Base-by-base conservation (phyloP, 495 filamentous ascomycete genomes). In the Coniosporium apollinis region DNA sequence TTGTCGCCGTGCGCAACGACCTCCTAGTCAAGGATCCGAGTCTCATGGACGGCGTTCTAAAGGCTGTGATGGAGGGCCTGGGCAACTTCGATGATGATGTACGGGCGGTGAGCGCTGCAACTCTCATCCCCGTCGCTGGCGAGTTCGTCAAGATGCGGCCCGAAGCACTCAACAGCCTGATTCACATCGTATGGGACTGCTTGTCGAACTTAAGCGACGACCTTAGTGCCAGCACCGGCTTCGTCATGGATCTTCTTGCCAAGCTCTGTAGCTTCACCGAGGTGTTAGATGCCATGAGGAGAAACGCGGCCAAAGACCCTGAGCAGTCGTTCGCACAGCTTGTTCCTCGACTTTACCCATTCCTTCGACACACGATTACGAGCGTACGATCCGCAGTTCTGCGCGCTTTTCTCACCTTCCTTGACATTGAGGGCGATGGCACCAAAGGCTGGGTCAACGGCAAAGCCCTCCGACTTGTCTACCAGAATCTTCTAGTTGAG, bases 151-250 rank as follows among this genome's bases (percentile, higher is more conserved):
- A 66, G 34, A 70, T 91, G 47, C 79, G 84, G 6, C 75, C 82
- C 33, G 62, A 59, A 25, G 76, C 81, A 20, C 69, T 97, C 22
- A 67, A 79, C 32, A 62, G 67, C 19, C 67, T 97, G 28, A 93
- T 96, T 58, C 74, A 79, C 52, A 89, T 94, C 43, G 85, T 97
- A 18, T 97, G 89, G 89, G 82, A 85, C 42, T 96, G 89, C 58
- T 68, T 97, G 15, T 92, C 89, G 5, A 86, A 91, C 49, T 59
- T 97, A 5, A 83, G 87, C 41, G 89, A 97, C 52, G 89, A 97
- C 55, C 65, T 97, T 10, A 94, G 85, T 55, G 91, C 89, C 4
- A 94, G 86, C 56, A 97, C 89, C 16, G 89, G 89, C 19, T 87
- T 79, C 34, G 87, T 97, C 28, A 97, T 97, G 89, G 89, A 97